Conservation (phyloP, 192 early-diverging fungal species). For the Coemansia sp. region DNA sequence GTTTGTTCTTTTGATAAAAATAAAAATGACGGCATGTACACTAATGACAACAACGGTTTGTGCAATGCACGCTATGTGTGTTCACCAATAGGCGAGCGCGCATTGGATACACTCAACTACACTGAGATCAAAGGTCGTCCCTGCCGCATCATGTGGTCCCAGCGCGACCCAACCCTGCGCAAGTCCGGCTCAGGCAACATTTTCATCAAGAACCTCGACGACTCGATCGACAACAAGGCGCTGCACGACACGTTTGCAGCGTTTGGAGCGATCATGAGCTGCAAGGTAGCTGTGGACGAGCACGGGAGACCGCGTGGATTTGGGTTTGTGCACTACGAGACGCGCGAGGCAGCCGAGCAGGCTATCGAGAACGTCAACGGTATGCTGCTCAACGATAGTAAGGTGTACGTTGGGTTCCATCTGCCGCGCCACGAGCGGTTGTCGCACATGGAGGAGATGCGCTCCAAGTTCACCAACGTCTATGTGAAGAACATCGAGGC, state of each 20-base stretch:
- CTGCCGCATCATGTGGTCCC: slow-evolving; percentile 99
- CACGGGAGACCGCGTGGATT: slow-evolving; percentile 88
- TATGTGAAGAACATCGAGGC: slow-evolving; percentile 95
- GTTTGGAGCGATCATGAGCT: slow-evolving; percentile 95
- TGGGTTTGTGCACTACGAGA: slow-evolving; percentile 99
- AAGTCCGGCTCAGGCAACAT: slow-evolving; percentile 92
- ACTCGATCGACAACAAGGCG: slow-evolving; percentile 97
- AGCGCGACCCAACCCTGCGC: slow-evolving; percentile 95
- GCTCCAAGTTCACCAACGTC: slow-evolving; percentile 94
- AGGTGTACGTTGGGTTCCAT: slow-evolving; percentile 94
- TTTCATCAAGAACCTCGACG: slow-evolving; percentile 99
- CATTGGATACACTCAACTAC: slow-evolving; percentile 95
- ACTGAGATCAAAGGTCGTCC: slow-evolving; percentile 89
- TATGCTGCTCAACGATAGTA: slow-evolving; percentile 98
- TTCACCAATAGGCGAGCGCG: slow-evolving; percentile 70
- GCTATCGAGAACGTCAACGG: slow-evolving; percentile 99
- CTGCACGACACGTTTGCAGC: slow-evolving; percentile 98
- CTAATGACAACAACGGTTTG: neutral
- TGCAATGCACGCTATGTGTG: no score
- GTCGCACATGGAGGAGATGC: slow-evolving; percentile 83
- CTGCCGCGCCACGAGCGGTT: slow-evolving; percentile 90
- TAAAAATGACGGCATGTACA: no score
- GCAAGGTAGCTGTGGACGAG: slow-evolving; percentile 88
- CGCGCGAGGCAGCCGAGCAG: slow-evolving; percentile 83
- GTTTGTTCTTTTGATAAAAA: neutral